A percentile compares a stretch with the other conserved stretches of the same genome.
These are phyloP conservation scores for Xylaria scruposa DNA, from an alignment of 495 filamentous ascomycete species.

Conservation along the genomic window DNA sequence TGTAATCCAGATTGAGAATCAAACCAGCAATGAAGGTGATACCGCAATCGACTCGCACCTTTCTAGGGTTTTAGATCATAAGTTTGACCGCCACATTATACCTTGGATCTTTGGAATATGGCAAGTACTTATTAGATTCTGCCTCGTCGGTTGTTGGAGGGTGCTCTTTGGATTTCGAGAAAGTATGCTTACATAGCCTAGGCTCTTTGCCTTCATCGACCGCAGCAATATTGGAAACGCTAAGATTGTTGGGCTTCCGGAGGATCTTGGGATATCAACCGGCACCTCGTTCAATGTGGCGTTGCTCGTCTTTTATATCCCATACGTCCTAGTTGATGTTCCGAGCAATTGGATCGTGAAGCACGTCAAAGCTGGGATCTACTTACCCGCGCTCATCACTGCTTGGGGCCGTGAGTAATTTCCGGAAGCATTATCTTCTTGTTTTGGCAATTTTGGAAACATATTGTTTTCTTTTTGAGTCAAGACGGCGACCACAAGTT, in stretches of 20 bases:
- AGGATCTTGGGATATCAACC: slow-evolving; percentile 47
- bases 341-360: slow-evolving; percentile 69
- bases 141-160: neutral
- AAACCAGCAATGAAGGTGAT: neutral
- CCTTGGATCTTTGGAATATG: slow-evolving; percentile 60
- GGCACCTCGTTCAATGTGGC: slow-evolving; percentile 53
- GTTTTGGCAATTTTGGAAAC: too few species aligned
- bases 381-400: slow-evolving; percentile 58
- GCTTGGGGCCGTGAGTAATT: slow-evolving; percentile 46
- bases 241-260: slow-evolving; percentile 51
- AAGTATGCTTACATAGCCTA: neutral
- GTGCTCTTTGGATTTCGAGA: neutral
- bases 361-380: slow-evolving; percentile 61
- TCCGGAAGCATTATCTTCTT: too few species aligned
- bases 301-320: slow-evolving; percentile 57
- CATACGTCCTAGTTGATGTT: slow-evolving; percentile 58
- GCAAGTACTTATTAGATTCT: slow-evolving; percentile 26
- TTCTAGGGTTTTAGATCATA: slow-evolving; percentile 32
- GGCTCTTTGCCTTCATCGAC: slow-evolving; percentile 61
- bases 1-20: neutral
- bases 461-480: too few species aligned
- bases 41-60: neutral
- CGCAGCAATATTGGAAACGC: slow-evolving; percentile 60
- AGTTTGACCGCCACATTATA: slow-evolving; percentile 49
- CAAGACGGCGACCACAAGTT: too few species aligned